phyloP scores from a whole-genome alignment of 2,329 filamentous ascomycete species.

The Albifimbria verrucaria region DNA sequence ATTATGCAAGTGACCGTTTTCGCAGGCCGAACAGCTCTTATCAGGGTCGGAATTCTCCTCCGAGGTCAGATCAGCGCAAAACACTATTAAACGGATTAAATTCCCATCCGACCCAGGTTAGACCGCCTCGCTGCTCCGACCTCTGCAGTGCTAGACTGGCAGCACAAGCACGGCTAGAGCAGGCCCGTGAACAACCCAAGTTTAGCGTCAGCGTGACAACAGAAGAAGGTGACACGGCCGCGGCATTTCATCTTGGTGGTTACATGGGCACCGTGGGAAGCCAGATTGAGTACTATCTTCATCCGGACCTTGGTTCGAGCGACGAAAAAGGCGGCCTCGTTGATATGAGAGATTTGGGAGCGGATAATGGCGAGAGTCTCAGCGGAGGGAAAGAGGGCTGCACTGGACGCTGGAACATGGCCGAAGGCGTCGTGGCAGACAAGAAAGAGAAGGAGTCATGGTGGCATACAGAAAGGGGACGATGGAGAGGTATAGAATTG shows the following conservation, averaged over 20 bases:
- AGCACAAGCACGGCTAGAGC: conserved; percentile 63
- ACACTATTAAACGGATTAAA: conserved; percentile 4
- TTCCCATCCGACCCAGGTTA: conserved; percentile 8
- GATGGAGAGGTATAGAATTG: conserved; percentile 33
- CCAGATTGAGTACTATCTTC: conserved; percentile 57
- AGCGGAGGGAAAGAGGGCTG: conserved; percentile 36
- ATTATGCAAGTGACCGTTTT: conserved; percentile 49
- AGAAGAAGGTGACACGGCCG: conserved; percentile 46
- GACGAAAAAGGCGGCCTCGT: conserved; percentile 57
- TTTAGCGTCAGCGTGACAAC: conserved; percentile 58
- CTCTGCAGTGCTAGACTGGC: conserved; percentile 53
- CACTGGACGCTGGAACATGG: conserved; percentile 44
- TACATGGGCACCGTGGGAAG: conserved; percentile 61
- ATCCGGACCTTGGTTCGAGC: conserved; percentile 52
- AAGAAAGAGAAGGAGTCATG: conserved; percentile 47
- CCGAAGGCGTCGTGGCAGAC: conserved; percentile 33
- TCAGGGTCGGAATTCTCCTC: background rate
- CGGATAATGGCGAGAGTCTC: conserved; percentile 43
- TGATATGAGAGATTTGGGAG: conserved; percentile 47
- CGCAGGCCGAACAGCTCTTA: conserved; percentile 15
- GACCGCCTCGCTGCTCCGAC: conserved; percentile 35
- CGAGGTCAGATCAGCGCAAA: conserved; percentile 11
- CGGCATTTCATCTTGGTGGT: conserved; percentile 54
- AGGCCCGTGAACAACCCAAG: conserved; percentile 48
- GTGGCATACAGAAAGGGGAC: conserved; percentile 48